A percentile compares a stretch with the other conserved stretches of the same genome.
phyloP scores from a whole-genome alignment of 1,284 basidiomycete species.

The Fomitopsis palustris region DNA sequence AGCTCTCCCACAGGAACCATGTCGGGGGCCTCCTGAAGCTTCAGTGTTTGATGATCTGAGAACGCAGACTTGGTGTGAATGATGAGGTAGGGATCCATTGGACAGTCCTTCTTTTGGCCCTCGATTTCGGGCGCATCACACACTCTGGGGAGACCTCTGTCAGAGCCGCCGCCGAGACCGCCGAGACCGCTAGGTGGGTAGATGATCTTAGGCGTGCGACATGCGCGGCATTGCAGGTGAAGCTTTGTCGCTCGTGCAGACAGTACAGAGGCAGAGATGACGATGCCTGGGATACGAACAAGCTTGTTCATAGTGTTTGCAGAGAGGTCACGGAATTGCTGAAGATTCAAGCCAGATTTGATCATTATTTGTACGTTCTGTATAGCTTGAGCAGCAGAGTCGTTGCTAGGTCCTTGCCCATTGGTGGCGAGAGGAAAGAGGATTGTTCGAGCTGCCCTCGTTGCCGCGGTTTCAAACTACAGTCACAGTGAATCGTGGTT shows the following conservation, averaged over 20 bases:
- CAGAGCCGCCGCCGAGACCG: constrained; percentile 78
- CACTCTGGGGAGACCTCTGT: constrained; percentile 76
- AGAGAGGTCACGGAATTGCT: constrained; percentile 90
- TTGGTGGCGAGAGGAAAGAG: constrained; percentile 66
- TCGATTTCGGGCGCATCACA: constrained; percentile 78
- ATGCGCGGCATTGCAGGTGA: constrained; percentile 90
- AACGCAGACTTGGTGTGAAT: constrained; percentile 94
- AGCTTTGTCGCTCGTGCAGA: constrained; percentile 92
- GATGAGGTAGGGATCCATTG: constrained; percentile 94
- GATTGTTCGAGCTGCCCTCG: constrained; percentile 77
- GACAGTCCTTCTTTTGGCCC: constrained; percentile 88
- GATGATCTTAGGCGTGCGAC: constrained; percentile 80
- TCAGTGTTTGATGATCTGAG: constrained; percentile 94
- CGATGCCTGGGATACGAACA: constrained; percentile 96
- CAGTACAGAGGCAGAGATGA: constrained; percentile 94
- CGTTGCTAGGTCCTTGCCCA: constrained; percentile 40
- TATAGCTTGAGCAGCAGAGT: constrained; percentile 60
- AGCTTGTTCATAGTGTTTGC: constrained; percentile 95
- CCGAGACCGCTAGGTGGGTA: constrained; percentile 84
- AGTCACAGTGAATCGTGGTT: not conserved
- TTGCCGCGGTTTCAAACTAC: constrained; percentile 88
- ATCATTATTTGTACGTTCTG: constrained; percentile 90
- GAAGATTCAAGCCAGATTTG: constrained; percentile 85
- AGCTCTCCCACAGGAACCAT: constrained; percentile 99
- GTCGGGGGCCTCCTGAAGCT: constrained; percentile 98